phyloP scores from a whole-genome alignment of 1,284 basidiomycete species.

The Xerocomus alliaceus region DNA sequence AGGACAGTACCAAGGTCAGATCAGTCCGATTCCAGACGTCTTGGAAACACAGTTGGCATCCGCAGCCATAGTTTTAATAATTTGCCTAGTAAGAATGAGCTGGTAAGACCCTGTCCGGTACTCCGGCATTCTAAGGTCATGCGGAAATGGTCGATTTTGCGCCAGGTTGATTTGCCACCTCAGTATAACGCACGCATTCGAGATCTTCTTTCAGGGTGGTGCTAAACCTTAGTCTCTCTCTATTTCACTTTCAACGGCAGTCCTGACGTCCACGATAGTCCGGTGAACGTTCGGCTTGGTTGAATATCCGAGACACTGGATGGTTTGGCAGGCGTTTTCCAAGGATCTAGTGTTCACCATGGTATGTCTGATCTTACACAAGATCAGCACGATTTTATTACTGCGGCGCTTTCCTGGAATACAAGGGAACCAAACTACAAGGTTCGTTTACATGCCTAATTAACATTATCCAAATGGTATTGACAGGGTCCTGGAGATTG shows the following conservation, averaged over 20 bases:
- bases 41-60: not conserved
- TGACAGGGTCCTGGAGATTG: constrained; percentile 13
- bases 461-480: constrained; percentile 10
- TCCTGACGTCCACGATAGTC: not conserved
- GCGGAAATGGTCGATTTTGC: not conserved
- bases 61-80: not conserved
- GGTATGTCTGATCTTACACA: constrained; percentile 13
- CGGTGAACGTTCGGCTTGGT: constrained; percentile 4
- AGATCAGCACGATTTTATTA: constrained; percentile 3
- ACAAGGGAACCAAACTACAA: constrained; percentile 15
- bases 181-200: not conserved
- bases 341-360: constrained; percentile 9
- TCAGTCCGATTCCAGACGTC: not conserved
- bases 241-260: not conserved
- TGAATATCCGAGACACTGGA: constrained; percentile 31
- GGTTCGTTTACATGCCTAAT: constrained; percentile 5
- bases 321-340: constrained; percentile 28
- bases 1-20: constrained; percentile 10
- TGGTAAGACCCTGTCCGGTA: not conserved
- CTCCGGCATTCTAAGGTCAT: not conserved
- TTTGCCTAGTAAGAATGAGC: not conserved
- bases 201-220: constrained; percentile 4
- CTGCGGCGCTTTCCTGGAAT: not conserved
- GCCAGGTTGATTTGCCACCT: not conserved
- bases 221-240: not conserved